A percentile compares a stretch with the other conserved stretches of the same genome.
Evolutionary conservation across 2,329 filamentous ascomycete species (phyloP).

Genomic region (Fusarium bactridioides): DNA sequence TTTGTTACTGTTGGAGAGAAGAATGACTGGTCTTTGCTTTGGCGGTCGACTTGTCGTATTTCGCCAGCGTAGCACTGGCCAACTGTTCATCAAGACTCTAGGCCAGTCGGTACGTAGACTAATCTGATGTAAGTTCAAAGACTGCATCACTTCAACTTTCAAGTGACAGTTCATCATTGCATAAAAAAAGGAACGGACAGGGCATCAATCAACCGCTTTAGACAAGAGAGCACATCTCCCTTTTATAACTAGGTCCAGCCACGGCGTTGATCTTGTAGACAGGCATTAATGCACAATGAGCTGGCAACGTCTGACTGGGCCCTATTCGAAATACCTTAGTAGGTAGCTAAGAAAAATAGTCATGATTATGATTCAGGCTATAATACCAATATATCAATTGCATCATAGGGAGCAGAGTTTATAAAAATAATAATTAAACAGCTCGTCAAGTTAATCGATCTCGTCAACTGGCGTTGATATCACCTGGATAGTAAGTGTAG

Average conservation of each 20-base stretch:
- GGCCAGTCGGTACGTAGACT: slow-evolving; percentile 1
- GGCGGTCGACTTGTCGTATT: slow-evolving; percentile 37
- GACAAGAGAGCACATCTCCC: slow-evolving; percentile 12
- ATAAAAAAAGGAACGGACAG: background rate
- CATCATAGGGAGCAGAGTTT: background rate
- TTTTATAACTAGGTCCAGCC: slow-evolving; percentile 35
- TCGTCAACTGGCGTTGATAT: background rate
- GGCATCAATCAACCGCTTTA: background rate
- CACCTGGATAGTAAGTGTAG: background rate
- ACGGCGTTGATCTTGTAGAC: slow-evolving; percentile 25
- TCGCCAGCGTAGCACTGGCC: slow-evolving; percentile 38
- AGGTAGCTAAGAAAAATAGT: background rate
- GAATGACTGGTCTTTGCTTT: slow-evolving; percentile 28
- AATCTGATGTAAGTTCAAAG: background rate
- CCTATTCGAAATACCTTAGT: slow-evolving; percentile 31
- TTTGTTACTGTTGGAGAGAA: background rate
- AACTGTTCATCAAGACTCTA: slow-evolving; percentile 37
- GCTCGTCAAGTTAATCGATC: background rate
- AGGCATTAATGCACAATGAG: slow-evolving; percentile 41
- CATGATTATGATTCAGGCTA: background rate
- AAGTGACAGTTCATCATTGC: background rate
- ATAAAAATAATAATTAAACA: background rate
- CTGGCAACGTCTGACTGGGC: slow-evolving; percentile 39
- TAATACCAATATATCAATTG: background rate
- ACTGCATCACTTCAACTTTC: background rate